phyloP scores from a whole-genome alignment of 2,329 filamentous ascomycete genomes.

The Myriosclerotinia curreyana region DNA sequence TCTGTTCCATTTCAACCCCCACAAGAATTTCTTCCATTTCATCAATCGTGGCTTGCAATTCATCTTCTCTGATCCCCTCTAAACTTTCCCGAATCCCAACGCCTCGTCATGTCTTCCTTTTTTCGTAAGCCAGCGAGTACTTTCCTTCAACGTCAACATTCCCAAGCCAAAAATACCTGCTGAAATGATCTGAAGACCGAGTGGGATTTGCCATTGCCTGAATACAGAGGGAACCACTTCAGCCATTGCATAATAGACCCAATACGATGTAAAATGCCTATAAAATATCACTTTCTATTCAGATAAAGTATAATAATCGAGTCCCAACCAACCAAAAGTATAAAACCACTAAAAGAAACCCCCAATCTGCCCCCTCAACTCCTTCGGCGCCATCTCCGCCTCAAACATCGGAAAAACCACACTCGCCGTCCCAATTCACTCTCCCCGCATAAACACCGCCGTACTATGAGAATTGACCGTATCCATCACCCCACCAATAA shows the following conservation, averaged over 20 bases:
- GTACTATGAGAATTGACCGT: constrained; percentile 45
- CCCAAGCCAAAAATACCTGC: too few species aligned
- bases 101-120: too few species aligned
- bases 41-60: too few species aligned
- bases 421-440: constrained; percentile 47
- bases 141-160: too few species aligned
- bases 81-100: too few species aligned
- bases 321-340: constrained; percentile 39
- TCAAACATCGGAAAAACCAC: constrained; percentile 46
- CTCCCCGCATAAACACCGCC: constrained; percentile 44
- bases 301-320: rapidly evolving
- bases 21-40: too few species aligned
- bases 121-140: too few species aligned
- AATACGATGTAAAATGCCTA: constrained; percentile 37
- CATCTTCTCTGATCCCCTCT: too few species aligned
- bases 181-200: too few species aligned
- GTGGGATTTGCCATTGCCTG: too few species aligned
- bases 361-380: constrained; percentile 41
- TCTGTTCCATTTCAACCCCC: constrained; percentile 47
- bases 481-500: constrained; percentile 43
- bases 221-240: too few species aligned
- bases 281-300: not conserved
- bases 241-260: constrained; percentile 17
- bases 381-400: constrained; percentile 45
- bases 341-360: constrained; percentile 43